Base-by-base conservation (phyloP, 805 yeast genomes). In the Saccharomycopsis capsularis region DNA sequence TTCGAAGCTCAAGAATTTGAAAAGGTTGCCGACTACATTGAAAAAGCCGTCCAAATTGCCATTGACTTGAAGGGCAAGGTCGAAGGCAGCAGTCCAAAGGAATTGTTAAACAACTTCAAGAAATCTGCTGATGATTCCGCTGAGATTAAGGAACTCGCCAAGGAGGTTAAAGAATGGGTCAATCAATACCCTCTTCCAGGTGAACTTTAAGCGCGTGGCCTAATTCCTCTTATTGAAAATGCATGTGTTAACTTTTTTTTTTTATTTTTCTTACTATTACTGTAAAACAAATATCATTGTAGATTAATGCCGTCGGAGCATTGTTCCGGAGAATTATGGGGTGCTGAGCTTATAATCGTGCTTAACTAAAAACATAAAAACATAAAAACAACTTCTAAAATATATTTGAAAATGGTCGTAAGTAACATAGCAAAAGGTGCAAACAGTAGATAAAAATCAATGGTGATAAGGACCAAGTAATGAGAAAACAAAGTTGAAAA, bases 111-210 rank as follows among this genome's bases (percentile, higher is more conserved):
- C 16, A 75, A 78, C 58, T 88, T 88, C 78, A 83, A 85, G 68
- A 60, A 71, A 55, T 72, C 80, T 58, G 93, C 90, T 50, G 76
- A 73, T 53, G 81, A 80, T 55, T 74, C 78, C 56, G 71, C 65
- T 3, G 82, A 79, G 54, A 81, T 88, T 41, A 73, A 75, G 63
- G 67, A 65, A 3, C 70, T 87, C 59, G 79, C 78, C 54, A 63
- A 73, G 45, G 90, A 84, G 61, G 86, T 88, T 48, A 70, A 79
- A 42, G 68, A 68, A 21, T 88, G 91, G 87, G 91, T 76, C 43
- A 74, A 81, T 35, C 62, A 75, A 54, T 88, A 72, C 70, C 95
- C 96, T 24, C 95, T 89, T 55, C 97, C 97, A 46, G 95, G 95
- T 59, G 95, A 34, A 34, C n/a, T 34, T 5, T 34, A 34, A 13